Conservation (phyloP, 176 grass and related monocot species). For the Lolium rigidum region DNA sequence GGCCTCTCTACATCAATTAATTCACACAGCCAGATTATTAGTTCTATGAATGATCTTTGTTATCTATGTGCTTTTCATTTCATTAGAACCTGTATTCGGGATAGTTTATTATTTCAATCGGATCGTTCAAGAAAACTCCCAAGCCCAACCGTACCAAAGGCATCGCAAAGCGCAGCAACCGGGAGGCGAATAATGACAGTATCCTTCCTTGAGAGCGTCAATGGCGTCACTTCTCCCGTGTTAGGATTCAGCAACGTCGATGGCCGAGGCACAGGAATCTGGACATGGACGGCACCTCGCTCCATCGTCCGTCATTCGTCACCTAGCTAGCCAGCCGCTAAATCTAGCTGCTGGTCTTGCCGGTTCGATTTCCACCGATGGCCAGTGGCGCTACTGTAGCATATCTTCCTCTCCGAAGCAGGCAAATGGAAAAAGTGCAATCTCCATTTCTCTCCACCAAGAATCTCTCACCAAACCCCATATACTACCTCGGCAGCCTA, state of each 20-base stretch:
- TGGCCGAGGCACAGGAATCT: background rate
- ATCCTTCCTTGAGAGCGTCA: background rate
- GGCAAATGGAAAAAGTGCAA: conserved; percentile 2
- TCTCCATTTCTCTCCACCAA: background rate
- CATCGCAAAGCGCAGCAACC: no score
- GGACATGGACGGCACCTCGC: background rate
- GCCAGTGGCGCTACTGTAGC: background rate
- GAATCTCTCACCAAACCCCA: background rate
- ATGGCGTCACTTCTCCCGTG: no score
- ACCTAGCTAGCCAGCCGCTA: background rate
- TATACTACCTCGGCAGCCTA: background rate
- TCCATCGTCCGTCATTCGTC: background rate
- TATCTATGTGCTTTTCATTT: no score
- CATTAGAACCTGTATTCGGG: no score
- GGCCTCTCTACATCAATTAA: no score
- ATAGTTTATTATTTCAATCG: no score
- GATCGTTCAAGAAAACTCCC: no score
- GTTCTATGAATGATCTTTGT: no score
- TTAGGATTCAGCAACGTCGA: background rate
- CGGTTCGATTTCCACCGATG: background rate
- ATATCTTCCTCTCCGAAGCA: background rate
- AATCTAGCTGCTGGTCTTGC: no score
- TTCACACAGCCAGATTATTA: no score
- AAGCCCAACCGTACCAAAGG: no score
- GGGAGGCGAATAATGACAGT: background rate